Base-by-base conservation (phyloP, 495 filamentous ascomycete species). In the Trichocladium antarcticum region DNA sequence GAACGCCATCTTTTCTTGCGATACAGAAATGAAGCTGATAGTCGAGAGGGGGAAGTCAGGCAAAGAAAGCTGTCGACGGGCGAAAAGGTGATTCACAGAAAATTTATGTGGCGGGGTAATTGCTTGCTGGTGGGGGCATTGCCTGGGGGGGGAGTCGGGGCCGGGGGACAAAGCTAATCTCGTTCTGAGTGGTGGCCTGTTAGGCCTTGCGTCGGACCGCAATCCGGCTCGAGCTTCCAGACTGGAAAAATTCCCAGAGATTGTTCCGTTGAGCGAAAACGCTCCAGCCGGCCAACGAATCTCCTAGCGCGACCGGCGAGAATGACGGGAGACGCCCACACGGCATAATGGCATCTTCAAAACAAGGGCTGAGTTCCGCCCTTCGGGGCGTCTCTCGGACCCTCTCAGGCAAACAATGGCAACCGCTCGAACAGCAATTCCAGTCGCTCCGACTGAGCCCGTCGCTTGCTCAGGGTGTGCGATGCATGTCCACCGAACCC, bases 1-100 rank as follows among this genome's bases (percentile, higher is more conserved):
- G 78, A 97, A 97, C 55, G 82, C 70, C 85, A 90, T 93, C 67
- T 74, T 85, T 71, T 53, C 59, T 63, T 50, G 47, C n/a, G 51
- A 42, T 55, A 49, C 38, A 45, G 45, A 32, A n/a, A 11, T 37
- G 42, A 38, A 46, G 43, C 21, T 48, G 55, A 54, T 51, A 31
- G 46, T 50, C 27, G 20, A 53, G 34, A 21, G 35, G 54, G 53
- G 46, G 48, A 42, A 37, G 54, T 47, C 51, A 24, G 52, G 46
- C 45, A 51, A 57, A 52, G 39, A 47, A 51, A 45, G 52, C 45
- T 49, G 42, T 38, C 47, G 43, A 51, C 21, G 43, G 43, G 42
- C 52, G 47, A 51, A 50, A 47, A 38, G 52, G 51, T 45, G 51
- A 54, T 49, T 51, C 44, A 54, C 44, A 53, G 42, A 55, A 63